These are phyloP conservation scores for Wickerhamomyces sp. DNA, from an alignment of 1,139 yeast genomes.

Conservation along the genomic window DNA sequence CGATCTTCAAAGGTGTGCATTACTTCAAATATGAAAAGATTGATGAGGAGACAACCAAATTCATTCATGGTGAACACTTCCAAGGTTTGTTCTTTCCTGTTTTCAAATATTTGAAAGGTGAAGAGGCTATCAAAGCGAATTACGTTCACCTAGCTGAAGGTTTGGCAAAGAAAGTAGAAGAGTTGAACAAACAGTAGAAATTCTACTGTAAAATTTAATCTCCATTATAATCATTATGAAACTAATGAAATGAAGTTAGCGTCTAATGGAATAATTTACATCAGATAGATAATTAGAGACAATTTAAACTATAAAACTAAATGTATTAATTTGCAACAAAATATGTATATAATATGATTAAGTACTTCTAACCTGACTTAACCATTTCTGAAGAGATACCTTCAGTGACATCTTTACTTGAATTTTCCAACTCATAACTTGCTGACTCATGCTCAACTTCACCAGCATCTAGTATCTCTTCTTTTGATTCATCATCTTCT, in stretches of 20 bases:
- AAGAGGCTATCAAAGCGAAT: not conserved
- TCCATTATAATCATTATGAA: no score
- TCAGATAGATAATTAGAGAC: no score
- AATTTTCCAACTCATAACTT: conserved; percentile 1
- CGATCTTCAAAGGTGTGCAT: conserved; percentile 3
- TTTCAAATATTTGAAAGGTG: conserved; percentile 1
- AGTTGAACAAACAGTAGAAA: no score
- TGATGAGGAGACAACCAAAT: conserved; percentile 2
- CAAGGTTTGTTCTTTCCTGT: conserved; percentile 2
- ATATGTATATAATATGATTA: no score
- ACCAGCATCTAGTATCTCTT: conserved; percentile 26
- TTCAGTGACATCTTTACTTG: not conserved
- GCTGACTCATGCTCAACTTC: not conserved
- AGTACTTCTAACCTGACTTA: not conserved
- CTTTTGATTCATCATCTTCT: conserved; percentile 37
- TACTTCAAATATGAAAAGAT: conserved; percentile 6
- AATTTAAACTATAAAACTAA: no score
- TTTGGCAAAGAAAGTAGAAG: conserved; percentile 4
- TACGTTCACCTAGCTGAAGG: conserved; percentile 3
- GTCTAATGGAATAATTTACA: no score
- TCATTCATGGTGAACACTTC: conserved; percentile 7
- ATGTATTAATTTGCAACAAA: no score
- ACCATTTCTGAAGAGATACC: not conserved
- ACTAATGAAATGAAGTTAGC: no score
- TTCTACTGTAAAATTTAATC: no score